These are phyloP conservation scores for Nemania sp. DNA, from an alignment of 2,329 filamentous ascomycete species.

Conservation along the genomic window DNA sequence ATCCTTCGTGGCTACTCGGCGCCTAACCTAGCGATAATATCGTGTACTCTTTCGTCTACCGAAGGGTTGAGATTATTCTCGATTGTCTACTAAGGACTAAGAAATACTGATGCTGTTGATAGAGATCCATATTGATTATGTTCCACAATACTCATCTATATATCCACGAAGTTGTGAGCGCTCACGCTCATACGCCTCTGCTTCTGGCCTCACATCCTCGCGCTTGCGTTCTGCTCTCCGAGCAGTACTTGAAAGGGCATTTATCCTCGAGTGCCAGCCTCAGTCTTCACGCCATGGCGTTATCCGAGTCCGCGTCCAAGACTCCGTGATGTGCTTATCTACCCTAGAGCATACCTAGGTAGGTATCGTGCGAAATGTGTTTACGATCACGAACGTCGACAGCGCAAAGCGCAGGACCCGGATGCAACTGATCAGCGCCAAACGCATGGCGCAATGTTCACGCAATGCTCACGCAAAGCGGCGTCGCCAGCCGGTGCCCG, in stretches of 20 bases:
- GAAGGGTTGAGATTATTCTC: background rate
- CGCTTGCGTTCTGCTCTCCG: conserved; percentile 19
- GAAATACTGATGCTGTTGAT: background rate
- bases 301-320: background rate
- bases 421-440: background rate
- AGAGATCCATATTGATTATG: background rate
- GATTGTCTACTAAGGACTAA: background rate
- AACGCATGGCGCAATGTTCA: conserved; percentile 12
- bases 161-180: conserved; percentile 15
- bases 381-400: background rate
- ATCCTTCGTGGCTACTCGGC: background rate
- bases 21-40: background rate
- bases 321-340: background rate
- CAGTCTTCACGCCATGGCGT: background rate
- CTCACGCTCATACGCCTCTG: conserved; percentile 19
- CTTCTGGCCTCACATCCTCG: conserved; percentile 17
- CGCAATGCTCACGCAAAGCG: background rate
- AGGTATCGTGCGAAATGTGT: background rate
- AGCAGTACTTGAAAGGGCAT: conserved; percentile 7
- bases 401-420: conserved; percentile 1
- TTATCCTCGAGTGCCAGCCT: conserved; percentile 2
- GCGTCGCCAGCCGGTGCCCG: conserved; percentile 18
- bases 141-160: background rate
- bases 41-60: background rate
- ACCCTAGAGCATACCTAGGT: background rate